Conservation (phyloP, 192 early-diverging fungal species). For the Oehlia diaphana region DNA sequence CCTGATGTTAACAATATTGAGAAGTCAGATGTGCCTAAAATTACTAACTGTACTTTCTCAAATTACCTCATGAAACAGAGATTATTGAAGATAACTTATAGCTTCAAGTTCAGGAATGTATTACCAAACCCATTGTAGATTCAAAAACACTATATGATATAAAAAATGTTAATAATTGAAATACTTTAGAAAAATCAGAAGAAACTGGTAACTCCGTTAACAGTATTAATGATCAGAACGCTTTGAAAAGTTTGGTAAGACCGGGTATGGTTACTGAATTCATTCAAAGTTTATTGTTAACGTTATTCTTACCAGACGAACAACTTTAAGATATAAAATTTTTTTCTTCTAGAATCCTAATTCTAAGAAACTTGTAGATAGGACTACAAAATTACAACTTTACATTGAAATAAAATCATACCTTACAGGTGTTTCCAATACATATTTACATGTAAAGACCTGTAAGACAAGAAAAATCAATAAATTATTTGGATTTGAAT, state of each 20-base stretch:
- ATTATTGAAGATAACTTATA: not conserved
- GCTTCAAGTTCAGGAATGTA: not conserved
- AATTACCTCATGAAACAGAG: not conserved
- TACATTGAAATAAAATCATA: conserved; percentile 13
- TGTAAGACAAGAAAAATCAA: conserved; percentile 24
- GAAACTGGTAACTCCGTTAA: no score
- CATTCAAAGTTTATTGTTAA: no score
- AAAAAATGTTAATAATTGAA: no score
- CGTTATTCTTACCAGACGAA: no score
- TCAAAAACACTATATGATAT: not conserved
- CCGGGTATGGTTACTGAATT: no score
- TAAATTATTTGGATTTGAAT: conserved; percentile 24
- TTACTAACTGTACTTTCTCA: not conserved
- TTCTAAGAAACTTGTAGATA: conserved; percentile 21
- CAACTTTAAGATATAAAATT: no score
- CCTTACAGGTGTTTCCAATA: conserved; percentile 8
- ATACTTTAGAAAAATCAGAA: no score
- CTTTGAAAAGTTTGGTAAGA: no score
- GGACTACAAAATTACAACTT: conserved; percentile 11
- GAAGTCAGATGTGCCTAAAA: not conserved
- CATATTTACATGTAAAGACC: conserved; percentile 22
- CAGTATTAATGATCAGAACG: no score
- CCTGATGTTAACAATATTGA: conserved; percentile 11
- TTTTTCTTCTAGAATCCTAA: no score
- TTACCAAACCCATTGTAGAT: not conserved